A percentile compares a stretch with the other conserved stretches of the same genome.
Conservation (phyloP, 768 basidiomycete genomes). For the Russula sp. region DNA sequence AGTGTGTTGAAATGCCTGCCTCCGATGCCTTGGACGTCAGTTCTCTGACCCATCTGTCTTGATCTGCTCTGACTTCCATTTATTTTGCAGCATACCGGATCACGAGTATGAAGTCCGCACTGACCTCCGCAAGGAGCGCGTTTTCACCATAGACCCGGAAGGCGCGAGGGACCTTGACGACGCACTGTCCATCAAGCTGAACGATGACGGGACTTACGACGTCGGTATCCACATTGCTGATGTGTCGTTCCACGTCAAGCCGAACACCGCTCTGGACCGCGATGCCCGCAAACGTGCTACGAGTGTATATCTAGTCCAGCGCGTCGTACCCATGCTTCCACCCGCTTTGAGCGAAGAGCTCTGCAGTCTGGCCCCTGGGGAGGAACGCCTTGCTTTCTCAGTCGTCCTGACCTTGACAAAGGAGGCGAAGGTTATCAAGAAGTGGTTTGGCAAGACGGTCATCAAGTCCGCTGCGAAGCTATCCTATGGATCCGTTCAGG, state of each 20-base stretch:
- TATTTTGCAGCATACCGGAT: constrained; percentile 65
- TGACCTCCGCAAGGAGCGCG: constrained; percentile 77
- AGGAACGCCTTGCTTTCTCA: constrained; percentile 89
- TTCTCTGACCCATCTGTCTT: constrained; percentile 19
- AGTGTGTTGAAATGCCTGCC: constrained; percentile 94
- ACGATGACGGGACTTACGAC: constrained; percentile 89
- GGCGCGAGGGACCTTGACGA: constrained; percentile 92
- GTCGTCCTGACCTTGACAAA: constrained; percentile 79
- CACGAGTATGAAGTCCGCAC: constrained; percentile 82
- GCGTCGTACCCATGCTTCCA: constrained; percentile 95
- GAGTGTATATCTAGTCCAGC: constrained; percentile 94
- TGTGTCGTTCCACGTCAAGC: constrained; percentile 91
- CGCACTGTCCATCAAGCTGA: constrained; percentile 81
- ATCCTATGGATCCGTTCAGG: constrained; percentile 76
- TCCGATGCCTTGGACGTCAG: constrained; percentile 90
- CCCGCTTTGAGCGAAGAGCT: constrained; percentile 88
- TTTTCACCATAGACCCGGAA: constrained; percentile 92
- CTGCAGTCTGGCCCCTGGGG: constrained; percentile 84
- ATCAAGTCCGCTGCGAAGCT: constrained; percentile 87
- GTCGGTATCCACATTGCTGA: constrained; percentile 96
- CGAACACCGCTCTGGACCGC: constrained; percentile 94
- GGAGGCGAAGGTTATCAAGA: constrained; percentile 77
- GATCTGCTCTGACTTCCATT: constrained; percentile 20
- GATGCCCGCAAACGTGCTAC: constrained; percentile 97
- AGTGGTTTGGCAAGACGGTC: constrained; percentile 91